Percentiles rank a stretch among this genome's conserved stretches.
phyloP scores from a whole-genome alignment of 768 basidiomycete genomes.

The Agrocybe pediades region DNA sequence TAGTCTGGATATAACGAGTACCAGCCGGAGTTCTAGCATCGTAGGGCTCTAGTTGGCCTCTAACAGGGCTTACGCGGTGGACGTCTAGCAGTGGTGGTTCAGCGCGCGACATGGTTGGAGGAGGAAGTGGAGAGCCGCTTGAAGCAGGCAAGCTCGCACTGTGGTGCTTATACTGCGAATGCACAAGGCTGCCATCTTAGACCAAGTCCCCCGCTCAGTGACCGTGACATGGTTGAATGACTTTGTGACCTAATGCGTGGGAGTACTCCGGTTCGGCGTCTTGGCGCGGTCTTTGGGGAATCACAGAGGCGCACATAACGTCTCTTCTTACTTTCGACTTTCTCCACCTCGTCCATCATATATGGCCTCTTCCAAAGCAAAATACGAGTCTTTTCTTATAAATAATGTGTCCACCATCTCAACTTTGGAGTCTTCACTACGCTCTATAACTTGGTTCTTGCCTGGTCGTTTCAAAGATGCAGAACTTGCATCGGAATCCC shows the following conservation, averaged over 20 bases:
- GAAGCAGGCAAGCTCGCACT: slow-evolving; percentile 5
- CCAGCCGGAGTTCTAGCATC: slow-evolving; percentile 57
- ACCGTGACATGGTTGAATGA: slow-evolving; percentile 15
- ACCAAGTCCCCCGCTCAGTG: slow-evolving; percentile 11
- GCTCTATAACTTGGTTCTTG: slow-evolving; percentile 93
- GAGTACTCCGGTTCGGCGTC: slow-evolving; percentile 20
- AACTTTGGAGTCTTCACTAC: slow-evolving; percentile 83
- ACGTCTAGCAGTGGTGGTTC: slow-evolving; percentile 46
- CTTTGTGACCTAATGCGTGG: slow-evolving; percentile 12
- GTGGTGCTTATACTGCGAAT: slow-evolving; percentile 9
- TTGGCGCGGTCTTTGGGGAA: slow-evolving; percentile 13
- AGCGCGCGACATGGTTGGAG: slow-evolving; percentile 25
- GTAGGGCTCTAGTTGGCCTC: slow-evolving; percentile 75
- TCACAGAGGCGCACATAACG: slow-evolving; percentile 17
- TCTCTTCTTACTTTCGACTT: slow-evolving; percentile 3
- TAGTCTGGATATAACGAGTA: slow-evolving; percentile 75
- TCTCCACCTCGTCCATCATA: slow-evolving; percentile 15
- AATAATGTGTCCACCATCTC: slow-evolving; percentile 85
- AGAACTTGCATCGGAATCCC: slow-evolving; percentile 90
- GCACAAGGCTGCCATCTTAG: slow-evolving; percentile 23
- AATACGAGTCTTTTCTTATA: slow-evolving; percentile 83
- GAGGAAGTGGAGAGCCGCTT: slow-evolving; percentile 5
- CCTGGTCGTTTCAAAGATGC: slow-evolving; percentile 98
- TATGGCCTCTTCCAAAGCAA: slow-evolving; percentile 67
- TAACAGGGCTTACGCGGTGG: slow-evolving; percentile 63